Evolutionary conservation across 495 filamentous ascomycete species (phyloP).

Genomic region (Saxophila tyrrhenica): DNA sequence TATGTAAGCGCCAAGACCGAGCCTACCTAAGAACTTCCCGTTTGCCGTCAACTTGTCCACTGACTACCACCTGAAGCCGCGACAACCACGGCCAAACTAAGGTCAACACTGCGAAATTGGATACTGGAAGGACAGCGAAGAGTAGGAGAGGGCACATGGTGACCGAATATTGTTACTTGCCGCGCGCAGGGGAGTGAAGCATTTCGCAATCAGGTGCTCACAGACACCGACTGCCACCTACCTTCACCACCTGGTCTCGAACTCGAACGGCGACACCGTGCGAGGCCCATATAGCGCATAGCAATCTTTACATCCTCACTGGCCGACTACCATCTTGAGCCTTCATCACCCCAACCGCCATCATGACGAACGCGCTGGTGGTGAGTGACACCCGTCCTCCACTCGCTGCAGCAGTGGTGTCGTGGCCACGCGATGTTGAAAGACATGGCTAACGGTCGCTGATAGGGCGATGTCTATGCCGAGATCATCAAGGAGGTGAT

Average conservation of each 20-base stretch:
- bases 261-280: too few relatives aligned
- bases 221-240: neutral
- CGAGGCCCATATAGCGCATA: too few relatives aligned
- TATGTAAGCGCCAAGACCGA: neutral
- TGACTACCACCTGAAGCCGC: neutral
- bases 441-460: constrained; percentile 1
- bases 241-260: neutral
- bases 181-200: neutral
- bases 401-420: neutral
- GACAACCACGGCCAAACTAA: neutral
- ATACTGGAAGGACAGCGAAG: neutral
- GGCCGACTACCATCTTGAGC: too few relatives aligned
- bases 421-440: neutral
- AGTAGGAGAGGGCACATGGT: neutral
- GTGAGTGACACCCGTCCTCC: constrained; percentile 1
- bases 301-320: too few relatives aligned
- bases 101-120: neutral
- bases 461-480: constrained; percentile 70
- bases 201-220: neutral
- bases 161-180: neutral
- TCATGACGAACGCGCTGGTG: constrained; percentile 17
- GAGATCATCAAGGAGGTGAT: constrained; percentile 88
- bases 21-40: neutral
- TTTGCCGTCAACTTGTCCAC: neutral
- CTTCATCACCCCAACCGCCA: constrained; percentile 1